Evolutionary conservation across 176 grass and related monocot species (phyloP), one percentile per base, ranked within the genome.

Genomic region (Avena atlantica): DNA sequence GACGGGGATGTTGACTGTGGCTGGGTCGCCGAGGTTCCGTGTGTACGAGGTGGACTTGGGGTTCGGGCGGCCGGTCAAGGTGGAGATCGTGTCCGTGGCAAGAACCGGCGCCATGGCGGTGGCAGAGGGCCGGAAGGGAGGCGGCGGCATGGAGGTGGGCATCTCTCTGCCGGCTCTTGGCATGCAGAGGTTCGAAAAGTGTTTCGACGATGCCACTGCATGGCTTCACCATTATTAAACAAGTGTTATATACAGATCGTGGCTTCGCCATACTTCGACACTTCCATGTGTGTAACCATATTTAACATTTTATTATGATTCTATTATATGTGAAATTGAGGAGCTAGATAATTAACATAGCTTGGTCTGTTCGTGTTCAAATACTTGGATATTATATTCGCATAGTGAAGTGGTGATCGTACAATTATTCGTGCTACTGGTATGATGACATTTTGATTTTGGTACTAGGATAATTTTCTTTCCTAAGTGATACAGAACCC

Each of bases 21-120:
- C 90, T 16, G 53, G 53, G 0, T 95, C 93, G 17, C 88, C 93
- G 7, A 78, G 74, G 61, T 82, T 91, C 49, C 64, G 76, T n/a
- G 86, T 92, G 9, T 95, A 95, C 78, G 90, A 84, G 4, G 2
- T 92, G 3, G 84, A 95, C 78, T 87, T 92, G 5, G 88, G 90
- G 64, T 89, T 89, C 24, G 88, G 93, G 10, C 65, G 31, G 13
- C 90, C 90, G 11, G 86, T 27, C 24, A 92, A 90, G 70, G 87
- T 89, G 58, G 89, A 89, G 37, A 70, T 92, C 14, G 48, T 81
- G 20, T 94, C 89, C 6, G 77, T 87, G 19, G 45, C 12, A 6
- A 85, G 58, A 78, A 83, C 89, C 4, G 87, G 84, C 0, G 87
- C 89, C 0, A 57, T 90, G 64, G 88, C 65, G 1, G n/a, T 89